Percentiles rank a stretch among this genome's conserved stretches.
phyloP scores from a whole-genome alignment of 495 filamentous ascomycete genomes.

The Daldinia childiae region DNA sequence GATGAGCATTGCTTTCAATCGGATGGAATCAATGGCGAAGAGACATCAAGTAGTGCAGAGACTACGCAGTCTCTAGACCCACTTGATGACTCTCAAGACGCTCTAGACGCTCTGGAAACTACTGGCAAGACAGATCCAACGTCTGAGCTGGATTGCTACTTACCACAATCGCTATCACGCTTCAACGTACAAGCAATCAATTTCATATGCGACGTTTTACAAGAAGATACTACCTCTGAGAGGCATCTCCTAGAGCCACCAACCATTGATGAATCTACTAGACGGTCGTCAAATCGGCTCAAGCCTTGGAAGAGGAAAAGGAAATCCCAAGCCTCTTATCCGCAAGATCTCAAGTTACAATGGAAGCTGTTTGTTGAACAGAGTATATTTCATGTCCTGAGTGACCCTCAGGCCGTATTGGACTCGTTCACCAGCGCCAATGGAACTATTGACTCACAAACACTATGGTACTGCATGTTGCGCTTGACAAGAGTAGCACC shows the following conservation, averaged over 20 bases:
- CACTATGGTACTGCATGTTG: constrained; percentile 62
- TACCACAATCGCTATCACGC: constrained; percentile 55
- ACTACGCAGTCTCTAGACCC: constrained; percentile 34
- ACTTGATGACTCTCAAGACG: constrained; percentile 29
- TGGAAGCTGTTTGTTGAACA: constrained; percentile 74
- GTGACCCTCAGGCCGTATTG: constrained; percentile 69
- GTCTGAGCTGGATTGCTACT: constrained; percentile 49
- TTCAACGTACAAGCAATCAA: constrained; percentile 60
- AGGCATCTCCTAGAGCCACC: constrained; percentile 57
- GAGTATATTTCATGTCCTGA: constrained; percentile 76
- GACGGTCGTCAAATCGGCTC: constrained; percentile 39
- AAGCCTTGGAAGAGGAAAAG: constrained; percentile 53
- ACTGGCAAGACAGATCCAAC: constrained; percentile 43
- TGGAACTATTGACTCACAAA: constrained; percentile 60
- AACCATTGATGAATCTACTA: constrained; percentile 36
- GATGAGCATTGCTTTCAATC: constrained; percentile 26
- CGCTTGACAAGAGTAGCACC: constrained; percentile 60
- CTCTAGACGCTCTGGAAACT: not conserved
- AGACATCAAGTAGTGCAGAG: constrained; percentile 30
- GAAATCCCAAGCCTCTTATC: constrained; percentile 44
- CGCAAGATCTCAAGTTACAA: constrained; percentile 49
- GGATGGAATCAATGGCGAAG: constrained; percentile 35
- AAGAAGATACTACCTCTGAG: constrained; percentile 61
- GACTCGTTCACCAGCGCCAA: constrained; percentile 68
- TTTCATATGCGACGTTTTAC: constrained; percentile 62